Base-by-base conservation (phyloP, 2,329 filamentous ascomycete species). In the Daldinia eschscholtzii region DNA sequence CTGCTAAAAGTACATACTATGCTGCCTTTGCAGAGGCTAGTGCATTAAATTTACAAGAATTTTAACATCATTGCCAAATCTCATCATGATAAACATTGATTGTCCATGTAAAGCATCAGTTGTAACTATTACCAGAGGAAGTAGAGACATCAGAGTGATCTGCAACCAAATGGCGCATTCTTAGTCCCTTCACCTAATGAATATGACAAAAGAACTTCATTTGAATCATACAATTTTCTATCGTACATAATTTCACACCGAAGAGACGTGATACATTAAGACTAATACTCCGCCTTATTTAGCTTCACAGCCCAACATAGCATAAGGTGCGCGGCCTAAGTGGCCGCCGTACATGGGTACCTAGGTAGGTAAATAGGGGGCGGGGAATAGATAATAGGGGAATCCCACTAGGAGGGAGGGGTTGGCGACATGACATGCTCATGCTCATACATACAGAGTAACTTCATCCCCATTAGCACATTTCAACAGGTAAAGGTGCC, bases 401-500 rank as follows among this genome's bases (percentile, higher is more conserved):
- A n/a, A 33, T 4, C 3, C 46, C 46, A 33, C 46, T 33, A n/a
- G 33, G 46, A 26, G 46, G 46, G 26, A 33, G 23, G 42, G 46
- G 37, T 37, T 30, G 35, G 26, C 30, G 18, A 44, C 23, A 28
- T 50, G 33, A 35, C 15, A 37, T 7, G 61, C 18, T 23, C 15
- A 37, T 7, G 61, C 18, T 23, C 50, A 42, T 57, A 61, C 50
- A 57, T 26, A 42, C 57, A 39, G 60, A n/a, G 42, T 41, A 58
- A 58, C 44, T 52, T 23, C 20, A 59, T 48, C 58, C 23, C 26
- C 58, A 66, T 66, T 66, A 62, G 46, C 62, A 66, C 53, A 55
- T 39, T 42, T 48, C 46, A 26, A 30, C 35, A 15, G 20, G 5
- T 26, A 53, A 39, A 39, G 35, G 44, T 30, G 30, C 26, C 44